Evolutionary conservation across 441 rosid species (phyloP).

Genomic region (Croton setiger): DNA sequence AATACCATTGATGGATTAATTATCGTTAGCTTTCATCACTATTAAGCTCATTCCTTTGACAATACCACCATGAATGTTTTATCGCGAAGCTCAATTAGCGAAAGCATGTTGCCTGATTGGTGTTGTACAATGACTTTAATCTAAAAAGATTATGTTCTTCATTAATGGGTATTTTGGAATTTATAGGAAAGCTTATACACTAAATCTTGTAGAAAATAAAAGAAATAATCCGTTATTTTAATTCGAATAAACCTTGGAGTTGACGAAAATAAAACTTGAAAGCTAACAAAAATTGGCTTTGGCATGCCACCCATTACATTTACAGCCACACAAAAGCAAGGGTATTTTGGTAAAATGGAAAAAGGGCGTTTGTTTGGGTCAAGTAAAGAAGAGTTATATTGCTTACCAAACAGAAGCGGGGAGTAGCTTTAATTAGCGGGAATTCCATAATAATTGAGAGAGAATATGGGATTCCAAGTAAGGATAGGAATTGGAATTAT

Average conservation of each 20-base stretch:
- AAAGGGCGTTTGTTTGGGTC: background rate
- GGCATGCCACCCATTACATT: background rate
- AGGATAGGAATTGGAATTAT: background rate
- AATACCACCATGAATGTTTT: too few species aligned
- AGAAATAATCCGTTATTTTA: too few species aligned
- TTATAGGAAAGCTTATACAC: too few species aligned
- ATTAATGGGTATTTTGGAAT: too few species aligned
- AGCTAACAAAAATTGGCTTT: background rate
- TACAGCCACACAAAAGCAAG: conserved; percentile 11
- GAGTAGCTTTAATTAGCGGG: background rate
- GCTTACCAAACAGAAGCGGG: conserved; percentile 4
- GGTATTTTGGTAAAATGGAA: conserved; percentile 14
- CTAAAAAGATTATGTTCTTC: too few species aligned
- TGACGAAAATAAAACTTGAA: background rate
- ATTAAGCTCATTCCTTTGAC: too few species aligned
- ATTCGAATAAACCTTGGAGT: conserved; percentile 3
- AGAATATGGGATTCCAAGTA: background rate
- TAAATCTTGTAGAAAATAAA: too few species aligned
- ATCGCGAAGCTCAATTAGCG: too few species aligned
- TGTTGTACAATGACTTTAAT: too few species aligned
- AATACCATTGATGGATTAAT: too few species aligned
- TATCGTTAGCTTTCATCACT: too few species aligned
- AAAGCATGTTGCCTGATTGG: too few species aligned
- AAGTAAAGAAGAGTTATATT: background rate
- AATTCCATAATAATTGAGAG: background rate